Conservation (phyloP, 2,329 filamentous ascomycete genomes). For the Colletotrichum tabaci region DNA sequence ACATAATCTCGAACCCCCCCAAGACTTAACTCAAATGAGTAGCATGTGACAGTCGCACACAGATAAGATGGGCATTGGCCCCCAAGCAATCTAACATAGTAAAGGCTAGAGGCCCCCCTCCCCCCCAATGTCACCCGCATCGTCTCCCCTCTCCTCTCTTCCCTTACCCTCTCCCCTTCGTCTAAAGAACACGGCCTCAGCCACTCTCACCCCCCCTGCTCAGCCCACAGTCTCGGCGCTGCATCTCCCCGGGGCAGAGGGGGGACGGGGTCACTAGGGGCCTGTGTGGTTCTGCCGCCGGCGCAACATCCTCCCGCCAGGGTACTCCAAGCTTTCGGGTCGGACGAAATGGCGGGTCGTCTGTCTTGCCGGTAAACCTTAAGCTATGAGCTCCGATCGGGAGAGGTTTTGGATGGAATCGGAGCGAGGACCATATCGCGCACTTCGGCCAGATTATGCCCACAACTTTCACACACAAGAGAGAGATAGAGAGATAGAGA, state of each 20-base stretch:
- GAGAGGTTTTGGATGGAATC: not conserved
- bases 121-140: constrained; percentile 2
- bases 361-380: constrained; percentile 21
- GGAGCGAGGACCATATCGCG: not conserved
- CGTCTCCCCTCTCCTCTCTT: constrained; percentile 11
- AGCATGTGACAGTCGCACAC: constrained; percentile 34
- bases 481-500: too few relatives aligned
- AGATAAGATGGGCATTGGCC: not conserved
- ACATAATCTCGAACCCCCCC: not conserved
- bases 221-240: constrained; percentile 24
- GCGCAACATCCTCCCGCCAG: constrained; percentile 40
- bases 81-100: constrained; percentile 1
- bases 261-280: not conserved
- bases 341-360: constrained; percentile 39
- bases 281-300: constrained; percentile 20
- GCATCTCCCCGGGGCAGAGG: constrained; percentile 25
- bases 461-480: too few relatives aligned
- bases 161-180: not conserved
- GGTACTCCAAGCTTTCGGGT: constrained; percentile 19
- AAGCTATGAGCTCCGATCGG: constrained; percentile 5
- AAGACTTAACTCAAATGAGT: not conserved
- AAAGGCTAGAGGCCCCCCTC: too few relatives aligned
- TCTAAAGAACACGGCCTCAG: constrained; percentile 21
- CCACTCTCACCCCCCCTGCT: not conserved
- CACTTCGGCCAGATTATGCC: not conserved